phyloP scores from a whole-genome alignment of 345 rosid species.

The Eucalyptus erythrocorys region DNA sequence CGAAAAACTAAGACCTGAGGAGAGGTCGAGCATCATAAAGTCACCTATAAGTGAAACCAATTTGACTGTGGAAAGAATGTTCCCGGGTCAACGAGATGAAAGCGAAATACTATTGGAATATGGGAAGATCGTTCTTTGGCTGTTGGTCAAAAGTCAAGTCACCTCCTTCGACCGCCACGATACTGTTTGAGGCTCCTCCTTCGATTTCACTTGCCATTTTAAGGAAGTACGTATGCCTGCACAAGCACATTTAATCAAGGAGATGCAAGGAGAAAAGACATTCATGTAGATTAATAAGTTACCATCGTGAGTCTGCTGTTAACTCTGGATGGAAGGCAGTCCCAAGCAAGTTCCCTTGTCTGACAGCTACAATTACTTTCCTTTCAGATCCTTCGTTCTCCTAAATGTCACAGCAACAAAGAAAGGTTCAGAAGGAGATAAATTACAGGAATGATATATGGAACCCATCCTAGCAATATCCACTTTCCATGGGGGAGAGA shows the following conservation, averaged over 20 bases:
- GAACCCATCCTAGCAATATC: not conserved
- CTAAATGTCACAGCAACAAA: slow-evolving; percentile 19
- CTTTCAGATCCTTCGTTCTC: slow-evolving; percentile 51
- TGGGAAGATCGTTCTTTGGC: slow-evolving; percentile 63
- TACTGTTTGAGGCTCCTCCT: slow-evolving; percentile 39
- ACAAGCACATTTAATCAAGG: not conserved
- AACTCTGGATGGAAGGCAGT: slow-evolving; percentile 98
- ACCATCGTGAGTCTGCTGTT: slow-evolving; percentile 93
- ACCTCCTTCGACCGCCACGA: slow-evolving; percentile 31
- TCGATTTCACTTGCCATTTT: slow-evolving; percentile 55
- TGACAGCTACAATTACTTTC: slow-evolving; percentile 78
- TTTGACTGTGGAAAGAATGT: not conserved
- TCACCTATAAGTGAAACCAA: not conserved
- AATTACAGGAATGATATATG: not conserved
- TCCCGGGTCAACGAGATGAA: not conserved
- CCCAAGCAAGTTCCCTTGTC: slow-evolving; percentile 71
- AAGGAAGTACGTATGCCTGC: slow-evolving; percentile 86
- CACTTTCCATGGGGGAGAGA: not conserved
- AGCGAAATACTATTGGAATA: slow-evolving; percentile 18
- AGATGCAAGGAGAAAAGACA: not conserved
- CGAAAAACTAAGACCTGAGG: not conserved
- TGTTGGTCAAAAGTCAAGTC: slow-evolving; percentile 15
- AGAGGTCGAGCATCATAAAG: not conserved
- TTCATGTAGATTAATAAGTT: not conserved
- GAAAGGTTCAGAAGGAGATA: not conserved